Conservation (phyloP, 257 asterid species). For the Solanum habrochaites region DNA sequence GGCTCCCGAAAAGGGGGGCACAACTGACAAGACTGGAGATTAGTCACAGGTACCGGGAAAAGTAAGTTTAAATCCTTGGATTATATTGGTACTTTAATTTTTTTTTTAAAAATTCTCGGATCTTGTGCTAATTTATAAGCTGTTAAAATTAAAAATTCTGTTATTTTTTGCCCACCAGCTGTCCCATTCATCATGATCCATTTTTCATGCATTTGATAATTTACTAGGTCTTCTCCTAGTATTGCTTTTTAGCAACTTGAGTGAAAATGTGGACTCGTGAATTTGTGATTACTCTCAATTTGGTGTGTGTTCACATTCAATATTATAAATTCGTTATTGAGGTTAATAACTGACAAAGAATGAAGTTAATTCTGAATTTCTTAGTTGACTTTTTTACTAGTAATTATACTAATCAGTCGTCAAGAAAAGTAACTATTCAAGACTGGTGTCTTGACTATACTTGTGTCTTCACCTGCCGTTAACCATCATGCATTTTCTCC, state of each 20-base stretch:
- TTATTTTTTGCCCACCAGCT: background rate
- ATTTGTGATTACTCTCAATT: background rate
- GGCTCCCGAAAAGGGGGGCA: constrained; percentile 53
- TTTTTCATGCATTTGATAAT: background rate
- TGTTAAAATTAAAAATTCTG: background rate
- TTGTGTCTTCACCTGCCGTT: background rate
- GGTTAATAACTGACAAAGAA: background rate
- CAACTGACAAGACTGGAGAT: constrained; percentile 66
- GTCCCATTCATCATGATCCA: background rate
- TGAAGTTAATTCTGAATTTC: background rate
- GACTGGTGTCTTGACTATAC: background rate
- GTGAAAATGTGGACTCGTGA: background rate
- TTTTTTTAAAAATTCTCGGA: background rate
- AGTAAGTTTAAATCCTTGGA: constrained; percentile 32
- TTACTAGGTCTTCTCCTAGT: background rate
- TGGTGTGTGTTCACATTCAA: background rate
- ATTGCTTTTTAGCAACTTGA: background rate
- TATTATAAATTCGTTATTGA: background rate
- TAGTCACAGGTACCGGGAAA: constrained; percentile 56
- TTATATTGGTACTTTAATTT: background rate
- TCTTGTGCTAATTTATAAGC: background rate
- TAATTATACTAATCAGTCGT: background rate
- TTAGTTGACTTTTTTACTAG: background rate
- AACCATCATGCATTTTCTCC: constrained; percentile 4
- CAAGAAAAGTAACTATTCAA: background rate